Evolutionary conservation across 768 basidiomycete species (phyloP).

Genomic region (Trametes cinnabarina): DNA sequence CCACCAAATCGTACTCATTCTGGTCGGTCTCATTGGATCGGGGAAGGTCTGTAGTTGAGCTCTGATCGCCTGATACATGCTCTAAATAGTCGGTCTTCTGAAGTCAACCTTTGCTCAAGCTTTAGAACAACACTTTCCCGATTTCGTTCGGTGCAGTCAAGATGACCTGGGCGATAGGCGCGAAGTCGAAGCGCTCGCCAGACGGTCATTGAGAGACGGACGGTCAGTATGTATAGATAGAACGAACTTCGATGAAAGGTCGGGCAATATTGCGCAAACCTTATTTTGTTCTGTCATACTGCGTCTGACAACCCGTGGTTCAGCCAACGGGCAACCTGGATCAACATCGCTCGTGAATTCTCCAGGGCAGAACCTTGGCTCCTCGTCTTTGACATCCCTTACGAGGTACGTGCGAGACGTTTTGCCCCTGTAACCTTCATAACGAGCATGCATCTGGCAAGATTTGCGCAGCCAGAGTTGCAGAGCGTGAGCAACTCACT

Average conservation of each 20-base stretch:
- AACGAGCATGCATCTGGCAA: conserved; percentile 30
- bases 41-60: conserved; percentile 20
- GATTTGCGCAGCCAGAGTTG: conserved; percentile 62
- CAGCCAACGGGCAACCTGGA: conserved; percentile 76
- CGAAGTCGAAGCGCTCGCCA: conserved; percentile 60
- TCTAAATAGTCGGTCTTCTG: not conserved
- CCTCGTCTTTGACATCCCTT: conserved; percentile 76
- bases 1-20: conserved; percentile 57
- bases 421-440: not conserved
- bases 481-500: conserved; percentile 53
- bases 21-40: conserved; percentile 72
- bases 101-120: conserved; percentile 71
- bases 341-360: conserved; percentile 64
- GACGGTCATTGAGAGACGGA: conserved; percentile 51
- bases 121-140: conserved; percentile 58
- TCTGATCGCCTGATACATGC: not conserved
- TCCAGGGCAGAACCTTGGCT: conserved; percentile 65
- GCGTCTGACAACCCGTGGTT: not conserved
- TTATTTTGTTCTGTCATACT: not conserved
- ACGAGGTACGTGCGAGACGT: conserved; percentile 49
- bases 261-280: conserved; percentile 14
- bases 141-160: conserved; percentile 72
- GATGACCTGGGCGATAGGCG: conserved; percentile 73
- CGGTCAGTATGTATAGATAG: conserved; percentile 77
- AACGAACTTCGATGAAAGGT: conserved; percentile 71